Base-by-base conservation (phyloP, 768 basidiomycete species). In the Pleurotus pulmonarius region DNA sequence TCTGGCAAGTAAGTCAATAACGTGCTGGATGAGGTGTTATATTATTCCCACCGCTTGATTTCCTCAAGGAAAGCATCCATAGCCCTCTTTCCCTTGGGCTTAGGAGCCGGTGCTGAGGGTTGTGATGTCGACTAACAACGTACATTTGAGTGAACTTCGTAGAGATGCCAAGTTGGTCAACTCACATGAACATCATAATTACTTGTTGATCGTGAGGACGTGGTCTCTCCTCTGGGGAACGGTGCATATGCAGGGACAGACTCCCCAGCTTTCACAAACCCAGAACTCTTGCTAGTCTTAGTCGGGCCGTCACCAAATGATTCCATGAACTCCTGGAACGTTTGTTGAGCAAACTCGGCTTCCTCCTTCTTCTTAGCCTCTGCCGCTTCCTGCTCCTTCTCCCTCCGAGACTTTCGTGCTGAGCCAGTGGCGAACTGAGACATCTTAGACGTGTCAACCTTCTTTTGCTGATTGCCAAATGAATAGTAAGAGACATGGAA, bases 21-120 rank as follows among this genome's bases (percentile, higher is more conserved):
- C 22, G 41, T 49, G 41, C 20, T 12, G 15, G 18, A 47, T 3
- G 37, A 60, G 20, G 20, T 47, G 25, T 26, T 3, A 49, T 16
- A 7, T 11, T 37, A 29, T 16, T 7, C 56, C 76, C 18, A 90
- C 96, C 83, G 83, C 74, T 98, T 98, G 58, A 99, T 92, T 74
- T 99, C 94, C 64, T 97, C 94, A 49, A 99, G 75, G 68, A 98
- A 99, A 1, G 87, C 72, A 70, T 98, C 95, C 93, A 98, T 98
- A 1, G 91, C 93, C 49, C 96, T 84, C 68, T 93, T 97, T 2
- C 97, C 97, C 68, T 93, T 97, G 0, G 91, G 87, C 67, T 86
- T 93, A 1, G 86, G 81, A 4, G 69, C 74, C 57, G 64, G 66
- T 20, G 68, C 58, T 12, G 75, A 63, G 0, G 82, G 75, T 34